A percentile compares a stretch with the other conserved stretches of the same genome.
phyloP scores from a whole-genome alignment of 257 asterid species.

The Marsdenia floribunda region DNA sequence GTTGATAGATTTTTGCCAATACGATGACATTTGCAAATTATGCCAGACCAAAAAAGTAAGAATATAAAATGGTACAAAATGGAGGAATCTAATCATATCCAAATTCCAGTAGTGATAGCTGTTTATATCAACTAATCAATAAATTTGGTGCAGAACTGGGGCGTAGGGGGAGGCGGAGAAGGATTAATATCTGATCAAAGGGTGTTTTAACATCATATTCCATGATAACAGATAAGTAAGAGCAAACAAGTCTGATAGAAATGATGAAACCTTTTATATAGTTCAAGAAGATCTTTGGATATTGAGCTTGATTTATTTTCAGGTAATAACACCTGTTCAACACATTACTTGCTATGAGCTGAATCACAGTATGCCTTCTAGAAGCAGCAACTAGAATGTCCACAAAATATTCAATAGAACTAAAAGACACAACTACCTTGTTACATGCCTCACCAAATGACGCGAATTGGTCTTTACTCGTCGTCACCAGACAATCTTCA shows the following conservation, averaged over 20 bases:
- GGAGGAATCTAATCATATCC: neutral
- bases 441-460: slow-evolving; percentile 29
- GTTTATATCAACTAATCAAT: no score
- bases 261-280: slow-evolving; percentile 67
- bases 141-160: neutral
- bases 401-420: neutral
- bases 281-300: slow-evolving; percentile 59
- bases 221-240: neutral
- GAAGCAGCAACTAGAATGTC: slow-evolving; percentile 7
- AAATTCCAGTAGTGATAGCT: neutral
- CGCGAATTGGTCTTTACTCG: slow-evolving; percentile 28
- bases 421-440: slow-evolving; percentile 26
- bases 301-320: slow-evolving; percentile 31
- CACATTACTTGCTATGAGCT: slow-evolving; percentile 1
- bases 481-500: slow-evolving; percentile 67
- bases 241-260: slow-evolving; percentile 5
- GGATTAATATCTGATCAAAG: neutral
- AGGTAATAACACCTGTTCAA: slow-evolving; percentile 36
- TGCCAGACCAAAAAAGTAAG: slow-evolving; percentile 11
- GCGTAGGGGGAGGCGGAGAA: neutral
- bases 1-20: slow-evolving; percentile 47
- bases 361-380: slow-evolving; percentile 1
- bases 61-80: slow-evolving; percentile 7
- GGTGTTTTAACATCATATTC: neutral
- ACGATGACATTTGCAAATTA: slow-evolving; percentile 53